Base-by-base conservation (phyloP, 1,284 basidiomycete genomes). In the Puccinia coronata region DNA sequence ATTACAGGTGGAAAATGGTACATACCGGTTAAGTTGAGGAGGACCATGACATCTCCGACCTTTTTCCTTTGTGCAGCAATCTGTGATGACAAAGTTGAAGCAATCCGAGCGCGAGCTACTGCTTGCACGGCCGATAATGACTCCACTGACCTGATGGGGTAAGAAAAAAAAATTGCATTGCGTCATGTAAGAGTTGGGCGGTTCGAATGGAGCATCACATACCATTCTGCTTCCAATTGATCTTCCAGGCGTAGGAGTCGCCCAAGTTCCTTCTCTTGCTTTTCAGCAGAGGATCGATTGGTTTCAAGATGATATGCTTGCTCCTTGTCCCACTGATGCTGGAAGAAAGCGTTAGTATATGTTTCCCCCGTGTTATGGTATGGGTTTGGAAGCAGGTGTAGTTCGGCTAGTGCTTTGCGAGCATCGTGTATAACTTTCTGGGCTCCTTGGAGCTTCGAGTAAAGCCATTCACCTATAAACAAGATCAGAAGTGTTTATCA, bases 391-490 rank as follows among this genome's bases (percentile, higher is more conserved):
- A 53, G 6, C 20, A 6, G 11, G 23, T 53, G 20, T 20, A 53
- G 51, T 1, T 31, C 14, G 0, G 20, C 1, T 1, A 73, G 71
- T 3, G 49, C 49, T 2, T 18, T 36, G 0, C 34, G 6, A 20
- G 71, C n/a, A 12, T 25, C 5, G 2, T 34, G 23, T 11, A 18
- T 34, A 12, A 55, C 39, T 4, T n/a, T n/a, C 2, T 11, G 34
- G 6, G 49, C 49, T 18, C 47, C 16, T 1, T 49, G 31, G 14
- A 73, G 53, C 20, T 41, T 57, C 1, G 25, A 39, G 31, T 25
- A 20, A 11, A 73, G 53, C 71, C 71, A 73, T 34, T 73, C 23
- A 16, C 55, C 55, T 59, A 18, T 1, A 53, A n/a, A n/a, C n/a
- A n/a, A n/a, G n/a, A n/a, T n/a, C n/a, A n/a, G n/a, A n/a, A n/a